Evolutionary conservation across 164 flowering plant species (phyloP).

Genomic region (Annona cherimola): DNA sequence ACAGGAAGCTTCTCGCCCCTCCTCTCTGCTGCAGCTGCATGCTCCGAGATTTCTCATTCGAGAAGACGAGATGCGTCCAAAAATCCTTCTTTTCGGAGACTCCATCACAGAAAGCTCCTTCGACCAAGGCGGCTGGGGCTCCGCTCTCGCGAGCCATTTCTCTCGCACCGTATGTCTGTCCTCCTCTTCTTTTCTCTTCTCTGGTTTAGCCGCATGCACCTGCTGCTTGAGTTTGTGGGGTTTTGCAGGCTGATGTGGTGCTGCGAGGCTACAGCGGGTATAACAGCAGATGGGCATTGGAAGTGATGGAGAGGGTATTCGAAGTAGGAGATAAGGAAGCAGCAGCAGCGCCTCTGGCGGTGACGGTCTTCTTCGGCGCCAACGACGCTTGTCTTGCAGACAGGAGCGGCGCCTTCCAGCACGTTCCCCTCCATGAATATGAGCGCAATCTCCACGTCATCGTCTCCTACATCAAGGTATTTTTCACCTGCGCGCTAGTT

Average conservation of each 20-base stretch:
- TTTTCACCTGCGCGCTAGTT: neutral
- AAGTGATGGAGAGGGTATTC: slow-evolving; percentile 44
- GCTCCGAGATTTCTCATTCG: neutral
- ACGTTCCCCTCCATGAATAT: slow-evolving; percentile 74
- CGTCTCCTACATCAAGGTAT: slow-evolving; percentile 54
- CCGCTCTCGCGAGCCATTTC: slow-evolving; percentile 62
- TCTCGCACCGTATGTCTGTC: slow-evolving; percentile 44
- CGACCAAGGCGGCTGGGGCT: slow-evolving; percentile 71
- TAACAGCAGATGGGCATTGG: slow-evolving; percentile 76
- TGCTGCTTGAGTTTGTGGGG: neutral
- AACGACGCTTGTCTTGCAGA: slow-evolving; percentile 79
- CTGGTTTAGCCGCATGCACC: neutral
- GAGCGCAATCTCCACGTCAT: slow-evolving; percentile 58
- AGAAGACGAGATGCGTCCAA: slow-evolving; percentile 45
- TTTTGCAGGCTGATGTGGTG: slow-evolving; percentile 58
- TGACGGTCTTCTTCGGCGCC: slow-evolving; percentile 84
- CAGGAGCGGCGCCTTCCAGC: slow-evolving; percentile 53
- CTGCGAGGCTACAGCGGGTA: slow-evolving; percentile 86
- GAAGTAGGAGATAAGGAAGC: slow-evolving; percentile 12
- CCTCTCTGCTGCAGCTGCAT: neutral
- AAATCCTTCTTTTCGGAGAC: slow-evolving; percentile 78
- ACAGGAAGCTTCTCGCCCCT: neutral
- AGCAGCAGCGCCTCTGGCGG: slow-evolving; percentile 39
- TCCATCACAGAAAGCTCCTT: slow-evolving; percentile 84
- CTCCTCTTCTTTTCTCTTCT: neutral